Evolutionary conservation across 345 rosid genomes (phyloP), one percentile per base, ranked within the genome.

Genomic region (Salix caprea): DNA sequence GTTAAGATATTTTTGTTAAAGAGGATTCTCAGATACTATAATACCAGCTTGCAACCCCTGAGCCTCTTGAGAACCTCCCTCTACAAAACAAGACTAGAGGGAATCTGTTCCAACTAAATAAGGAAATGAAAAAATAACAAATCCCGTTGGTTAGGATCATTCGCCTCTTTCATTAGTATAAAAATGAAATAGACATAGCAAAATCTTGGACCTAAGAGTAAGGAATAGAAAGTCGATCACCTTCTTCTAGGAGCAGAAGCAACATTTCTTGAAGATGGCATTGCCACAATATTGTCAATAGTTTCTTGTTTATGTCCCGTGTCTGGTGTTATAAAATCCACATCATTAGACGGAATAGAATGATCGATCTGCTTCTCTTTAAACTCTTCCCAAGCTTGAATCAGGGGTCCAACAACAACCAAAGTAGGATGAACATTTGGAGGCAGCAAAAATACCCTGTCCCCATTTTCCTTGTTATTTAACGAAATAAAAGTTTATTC

Each of bases 401-500:
- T 86, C 77, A 93, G 75, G 74, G 89, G 87, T 67, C 90, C 94
- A 62, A 91, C 89, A 26, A 83, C 42, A 81, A 85, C 89, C 74
- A 90, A 82, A 28, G 89, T 89, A 67, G 97, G 92, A 82, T 74
- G 61, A 66, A 32, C 74, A 71, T 80, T 86, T 4, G 90, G 70
- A 67, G 87, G 90, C 66, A 83, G 77, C 77, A 93, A 72, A 78
- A 93, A 95, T 2, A 95, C 90, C 72, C 89, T 80, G 80, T 90
- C 97, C 37, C 91, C 88, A 32, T 83, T 88, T 71, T 91, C 96
- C 81, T 89, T 87, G 30, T 93, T 86, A 54, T 85, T 84, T 69
- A 93, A 84, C 18, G 96, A 88, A 40, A 79, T 21, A 78, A 95
- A 69, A 95, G 83, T 90, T 83, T 90, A 85, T 87, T 90, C 84